A percentile compares a stretch with the other conserved stretches of the same genome.
phyloP scores from a whole-genome alignment of 2,329 filamentous ascomycete genomes.

The Cordyceps fumosorosea region DNA sequence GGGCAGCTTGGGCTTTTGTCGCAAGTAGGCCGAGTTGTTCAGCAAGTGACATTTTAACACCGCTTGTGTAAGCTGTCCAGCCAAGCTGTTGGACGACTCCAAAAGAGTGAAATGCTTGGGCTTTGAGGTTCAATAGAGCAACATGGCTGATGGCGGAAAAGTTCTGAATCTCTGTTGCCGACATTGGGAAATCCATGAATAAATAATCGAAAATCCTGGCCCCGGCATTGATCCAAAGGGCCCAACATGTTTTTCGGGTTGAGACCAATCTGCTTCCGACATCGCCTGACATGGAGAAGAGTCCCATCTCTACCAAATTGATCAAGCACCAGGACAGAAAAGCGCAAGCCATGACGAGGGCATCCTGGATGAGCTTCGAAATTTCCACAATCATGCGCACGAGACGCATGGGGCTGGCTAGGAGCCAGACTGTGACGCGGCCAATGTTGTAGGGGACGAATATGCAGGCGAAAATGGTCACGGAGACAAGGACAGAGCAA shows the following conservation, averaged over 20 bases:
- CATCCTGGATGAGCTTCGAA: conserved; percentile 75
- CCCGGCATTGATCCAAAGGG: conserved; percentile 35
- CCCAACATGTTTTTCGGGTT: conserved; percentile 35
- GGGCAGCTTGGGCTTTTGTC: background rate
- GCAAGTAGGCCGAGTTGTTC: conserved; percentile 8
- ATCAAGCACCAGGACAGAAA: conserved; percentile 39
- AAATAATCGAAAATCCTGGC: conserved; percentile 45
- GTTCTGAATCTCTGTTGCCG: conserved; percentile 61
- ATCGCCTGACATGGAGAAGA: conserved; percentile 27
- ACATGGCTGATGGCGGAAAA: conserved; percentile 73
- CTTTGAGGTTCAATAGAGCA: conserved; percentile 56
- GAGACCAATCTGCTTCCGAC: conserved; percentile 24
- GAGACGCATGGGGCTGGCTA: conserved; percentile 74
- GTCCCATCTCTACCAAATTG: conserved; percentile 33
- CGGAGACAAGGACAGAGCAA: conserved; percentile 80
- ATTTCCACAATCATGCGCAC: conserved; percentile 64
- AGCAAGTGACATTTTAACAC: conserved; percentile 26
- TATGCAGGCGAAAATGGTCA: conserved; percentile 78
- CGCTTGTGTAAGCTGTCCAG: conserved; percentile 39
- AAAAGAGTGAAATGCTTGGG: conserved; percentile 38
- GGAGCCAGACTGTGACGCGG: conserved; percentile 70
- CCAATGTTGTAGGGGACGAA: conserved; percentile 91
- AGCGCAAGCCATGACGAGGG: conserved; percentile 59
- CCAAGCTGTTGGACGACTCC: conserved; percentile 31
- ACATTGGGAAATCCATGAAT: conserved; percentile 42